Evolutionary conservation across 129 eudicot species (phyloP), one percentile per base, ranked within the genome.

Genomic region (Tagetes patula): DNA sequence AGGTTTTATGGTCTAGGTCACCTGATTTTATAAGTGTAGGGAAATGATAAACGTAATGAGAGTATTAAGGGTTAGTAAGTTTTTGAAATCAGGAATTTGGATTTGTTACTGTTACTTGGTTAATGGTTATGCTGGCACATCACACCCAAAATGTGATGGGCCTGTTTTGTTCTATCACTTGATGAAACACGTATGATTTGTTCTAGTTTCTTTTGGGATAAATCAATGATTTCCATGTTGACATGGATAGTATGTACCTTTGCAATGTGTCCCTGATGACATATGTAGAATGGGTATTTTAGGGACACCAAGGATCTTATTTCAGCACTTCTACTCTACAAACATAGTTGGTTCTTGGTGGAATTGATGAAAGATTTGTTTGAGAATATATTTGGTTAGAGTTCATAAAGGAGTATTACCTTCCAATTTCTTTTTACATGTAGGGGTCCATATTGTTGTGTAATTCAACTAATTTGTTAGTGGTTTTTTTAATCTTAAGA

Each of bases 91-190:
- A 74, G 30, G 43, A 47, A 40, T 75, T 6, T 49, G 65, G 42
- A 45, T 68, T 41, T 48, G 40, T 74, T 8, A 36, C 59, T 64
- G 58, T 27, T 73, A 30, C 33, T 38, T 72, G 56, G 67, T 27
- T 31, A 11, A 20, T 20, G 0, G 48, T 43, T 7, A 43, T 45
- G 47, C 9, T 33, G 3, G n/a, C 40, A 33, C 41, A 33, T 33
- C 27, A 3, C 65, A 31, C 14, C n/a, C 65, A 59, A 31, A 9
- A 59, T 33, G 9, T 11, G 3, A 34, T 11, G 66, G 27, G 1
- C 66, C 43, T 60, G 34, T 34, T 33, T 60, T 36, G 66, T 60
- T 34, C 66, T 60, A 8, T 20, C 27, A 20, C 27, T 20, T 20
- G 27, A 20, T 11, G 66, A 6, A 34, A 34, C 9, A 34, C 0